Evolutionary conservation across 164 flowering plant species (phyloP), one percentile per base, ranked within the genome.

Genomic region (Macadamia tetraphylla): DNA sequence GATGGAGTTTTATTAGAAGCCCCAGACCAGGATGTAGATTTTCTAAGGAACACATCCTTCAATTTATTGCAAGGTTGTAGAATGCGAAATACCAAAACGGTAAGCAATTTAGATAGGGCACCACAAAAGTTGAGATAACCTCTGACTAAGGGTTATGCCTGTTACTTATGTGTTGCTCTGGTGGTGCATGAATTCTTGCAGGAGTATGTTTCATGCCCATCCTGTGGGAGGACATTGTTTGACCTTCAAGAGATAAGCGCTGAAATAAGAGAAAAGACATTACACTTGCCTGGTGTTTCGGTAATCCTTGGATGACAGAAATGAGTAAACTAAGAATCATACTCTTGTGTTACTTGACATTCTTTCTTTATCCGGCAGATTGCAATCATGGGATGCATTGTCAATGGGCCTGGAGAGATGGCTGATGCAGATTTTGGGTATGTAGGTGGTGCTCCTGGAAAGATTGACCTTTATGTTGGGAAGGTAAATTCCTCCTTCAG

Each of bases 351-450:
- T 18, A 4, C 14, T 3, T 74, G 43, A n/a, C 32, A 55, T 66
- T 58, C 23, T 43, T 23, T 35, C 12, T 64, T 55, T 61, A 55
- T 42, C 30, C 68, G 69, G 69, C 83, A 94, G 98, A 94, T 94
- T 70, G 98, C 98, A 43, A 94, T 94, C 74, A 94, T 94, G 98
- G 98, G 98, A 67, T 94, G 98, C 84, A 94, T 91, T 46, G 98
- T 94, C 42, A 94, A 94, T 75, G 98, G 98, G 60, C 98, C 97
- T 0, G 98, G 98, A 64, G 98, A 94, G 82, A 94, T 94, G 98
- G 98, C 97, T 58, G 98, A 94, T 83, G 98, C 98, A 53, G 97
- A 94, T 81, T 94, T 94, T 77, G 98, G 98, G 0, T 94, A 94
- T 67, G 98, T 94, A 32, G 98, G 97, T 64, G 98, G 97, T 70